phyloP scores from a whole-genome alignment of 306 rosid species.

The Quercus dentata region DNA sequence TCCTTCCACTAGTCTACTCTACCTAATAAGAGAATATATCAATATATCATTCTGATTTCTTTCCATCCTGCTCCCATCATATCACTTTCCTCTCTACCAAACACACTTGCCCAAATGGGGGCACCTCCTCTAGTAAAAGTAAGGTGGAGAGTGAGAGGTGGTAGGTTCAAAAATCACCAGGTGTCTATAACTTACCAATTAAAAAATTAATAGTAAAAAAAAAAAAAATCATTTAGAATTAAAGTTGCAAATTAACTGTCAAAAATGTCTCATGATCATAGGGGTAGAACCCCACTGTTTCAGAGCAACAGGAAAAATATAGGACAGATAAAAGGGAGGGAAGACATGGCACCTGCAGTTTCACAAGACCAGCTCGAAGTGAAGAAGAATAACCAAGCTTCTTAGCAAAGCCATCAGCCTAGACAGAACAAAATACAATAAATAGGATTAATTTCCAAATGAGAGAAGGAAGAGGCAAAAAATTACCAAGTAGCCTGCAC shows the following conservation, averaged over 20 bases:
- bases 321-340: background rate
- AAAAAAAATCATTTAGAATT: background rate
- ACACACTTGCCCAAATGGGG: too few relatives aligned
- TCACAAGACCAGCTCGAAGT: conserved; percentile 74
- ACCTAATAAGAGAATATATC: too few relatives aligned
- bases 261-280: background rate
- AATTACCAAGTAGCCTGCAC: background rate
- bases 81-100: too few relatives aligned
- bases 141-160: too few relatives aligned
- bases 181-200: background rate
- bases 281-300: background rate
- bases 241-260: background rate
- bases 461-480: background rate
- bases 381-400: conserved; percentile 73
- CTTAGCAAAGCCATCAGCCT: conserved; percentile 91
- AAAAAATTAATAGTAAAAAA: background rate
- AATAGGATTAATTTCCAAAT: background rate
- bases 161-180: too few relatives aligned
- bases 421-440: conserved; percentile 16
- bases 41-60: too few relatives aligned
- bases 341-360: conserved; percentile 57
- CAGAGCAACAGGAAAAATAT: background rate
- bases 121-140: too few relatives aligned
- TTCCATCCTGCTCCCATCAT: too few relatives aligned
- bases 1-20: too few relatives aligned